Base-by-base conservation (phyloP, 1,139 yeast genomes). In the Meyerozyma elateridarum region DNA sequence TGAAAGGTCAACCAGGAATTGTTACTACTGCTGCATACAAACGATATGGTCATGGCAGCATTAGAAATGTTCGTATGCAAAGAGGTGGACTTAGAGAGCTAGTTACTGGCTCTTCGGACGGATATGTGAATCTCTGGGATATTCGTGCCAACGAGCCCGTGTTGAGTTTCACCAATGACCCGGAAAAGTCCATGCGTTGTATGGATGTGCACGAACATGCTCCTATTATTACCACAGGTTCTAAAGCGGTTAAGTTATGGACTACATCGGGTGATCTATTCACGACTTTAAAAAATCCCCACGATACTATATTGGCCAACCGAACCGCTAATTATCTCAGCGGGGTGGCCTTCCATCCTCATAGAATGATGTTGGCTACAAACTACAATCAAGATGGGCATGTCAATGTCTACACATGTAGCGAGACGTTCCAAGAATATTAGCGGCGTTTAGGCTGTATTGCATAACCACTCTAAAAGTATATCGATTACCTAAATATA, bases 141-240 rank as follows among this genome's bases (percentile, higher is more conserved):
- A 80, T 91, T 22, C 67, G 98, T 37, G 52, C 64, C 26, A 72
- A 76, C 36, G 78, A 78, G 8, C 91, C 96, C 0, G 85, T 91
- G 3, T 61, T 73, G 15, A 62, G 78, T 1, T 87, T 77, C 56
- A 65, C 64, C 19, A 59, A 59, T 15, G 75, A 82, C 2, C 74
- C 76, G 36, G 81, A 78, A 15, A 70, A 69, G 33, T 76, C 79
- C 6, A 73, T 88, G 70, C 72, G 94, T 11, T 73, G 85, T 20
- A 68, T 87, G 37, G 85, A 85, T 46, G 76, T 85, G 3, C 98
- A 91, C 57, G 98, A 91, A 49, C 98, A 91, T 58, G 98, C 98
- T 0, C 97, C 98, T 0, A 70, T 89, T 1, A 75, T 89, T 42
- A 87, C 88, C 8, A 81, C 95, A 2, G 97, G 95, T 0, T 80